phyloP scores from a whole-genome alignment of 176 grass and related monocot species.

The Cenchrus americanus region DNA sequence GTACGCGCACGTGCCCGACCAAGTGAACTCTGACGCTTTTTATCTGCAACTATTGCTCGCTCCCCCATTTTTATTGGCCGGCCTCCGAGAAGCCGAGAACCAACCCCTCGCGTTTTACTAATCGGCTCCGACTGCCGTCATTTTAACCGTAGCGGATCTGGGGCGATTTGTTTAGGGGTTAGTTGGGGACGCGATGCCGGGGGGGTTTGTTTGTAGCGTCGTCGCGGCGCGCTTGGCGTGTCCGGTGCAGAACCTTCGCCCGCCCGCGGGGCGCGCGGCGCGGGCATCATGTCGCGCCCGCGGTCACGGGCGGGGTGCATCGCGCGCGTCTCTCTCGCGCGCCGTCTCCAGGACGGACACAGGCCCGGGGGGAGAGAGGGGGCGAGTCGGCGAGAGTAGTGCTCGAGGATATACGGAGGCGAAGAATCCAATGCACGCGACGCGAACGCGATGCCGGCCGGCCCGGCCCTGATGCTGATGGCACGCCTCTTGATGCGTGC shows the following conservation, averaged over 20 bases:
- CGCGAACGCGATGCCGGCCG: background rate
- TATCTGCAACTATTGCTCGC: background rate
- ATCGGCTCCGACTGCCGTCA: background rate
- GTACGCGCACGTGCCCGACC: background rate
- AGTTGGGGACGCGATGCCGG: slow-evolving; percentile 39
- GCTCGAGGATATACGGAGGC: background rate
- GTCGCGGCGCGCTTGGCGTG: slow-evolving; percentile 47
- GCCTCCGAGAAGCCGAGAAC: slow-evolving; percentile 21
- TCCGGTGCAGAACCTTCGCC: slow-evolving; percentile 46
- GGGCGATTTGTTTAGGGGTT: slow-evolving; percentile 28
- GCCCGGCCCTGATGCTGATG: background rate
- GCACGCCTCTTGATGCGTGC: slow-evolving; percentile 47
- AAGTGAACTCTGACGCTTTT: background rate
- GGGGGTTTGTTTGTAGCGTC: slow-evolving; percentile 41
- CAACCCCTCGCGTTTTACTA: background rate
- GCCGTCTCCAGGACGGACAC: background rate
- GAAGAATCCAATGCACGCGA: slow-evolving; percentile 47
- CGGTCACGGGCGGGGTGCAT: slow-evolving; percentile 30
- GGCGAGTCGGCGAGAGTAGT: background rate
- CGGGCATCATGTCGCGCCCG: slow-evolving; percentile 26
- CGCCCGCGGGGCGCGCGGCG: background rate
- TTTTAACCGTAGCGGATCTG: background rate
- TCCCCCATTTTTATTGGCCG: slow-evolving; percentile 11
- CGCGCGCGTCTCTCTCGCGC: too few relatives aligned
- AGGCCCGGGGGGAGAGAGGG: too few relatives aligned